Conservation (phyloP, 371 early-diverging fungal genomes). For the Coemansia sp. region DNA sequence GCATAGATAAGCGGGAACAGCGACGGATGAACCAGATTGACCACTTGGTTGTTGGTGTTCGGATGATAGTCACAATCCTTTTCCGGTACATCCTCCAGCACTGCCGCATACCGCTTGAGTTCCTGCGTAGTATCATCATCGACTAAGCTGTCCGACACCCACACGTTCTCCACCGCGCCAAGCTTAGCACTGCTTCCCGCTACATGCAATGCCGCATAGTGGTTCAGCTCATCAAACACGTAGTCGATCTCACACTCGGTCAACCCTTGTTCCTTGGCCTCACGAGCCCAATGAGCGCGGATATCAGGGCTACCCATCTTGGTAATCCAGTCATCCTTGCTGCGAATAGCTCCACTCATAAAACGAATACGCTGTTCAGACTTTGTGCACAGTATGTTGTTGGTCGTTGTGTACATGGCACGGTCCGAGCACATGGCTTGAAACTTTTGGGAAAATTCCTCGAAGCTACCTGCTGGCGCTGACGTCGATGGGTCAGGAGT, state of each 20-base stretch:
- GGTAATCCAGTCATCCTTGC: constrained; percentile 53
- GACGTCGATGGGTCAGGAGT: neutral
- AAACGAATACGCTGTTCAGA: constrained; percentile 35
- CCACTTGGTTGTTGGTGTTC: constrained; percentile 56
- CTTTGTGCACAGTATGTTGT: constrained; percentile 18
- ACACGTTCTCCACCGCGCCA: constrained; percentile 50
- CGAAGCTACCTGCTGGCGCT: neutral
- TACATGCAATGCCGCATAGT: constrained; percentile 34
- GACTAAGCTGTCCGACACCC: constrained; percentile 50
- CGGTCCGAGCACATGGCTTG: neutral
- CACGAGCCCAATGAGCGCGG: constrained; percentile 48
- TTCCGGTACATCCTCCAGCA: constrained; percentile 50
- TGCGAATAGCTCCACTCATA: constrained; percentile 51
- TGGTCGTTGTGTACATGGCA: constrained; percentile 7
- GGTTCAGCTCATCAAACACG: constrained; percentile 52
- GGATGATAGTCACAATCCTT: constrained; percentile 58
- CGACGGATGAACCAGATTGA: constrained; percentile 68
- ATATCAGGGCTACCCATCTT: constrained; percentile 49
- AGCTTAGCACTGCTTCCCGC: constrained; percentile 29
- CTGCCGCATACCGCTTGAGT: constrained; percentile 35
- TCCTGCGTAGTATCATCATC: constrained; percentile 14
- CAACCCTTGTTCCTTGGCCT: constrained; percentile 36
- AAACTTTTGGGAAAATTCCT: constrained; percentile 2
- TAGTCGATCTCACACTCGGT: constrained; percentile 47
- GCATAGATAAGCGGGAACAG: constrained; percentile 7